Conservation (phyloP, 257 asterid genomes). For the Anisodus acutangulus region DNA sequence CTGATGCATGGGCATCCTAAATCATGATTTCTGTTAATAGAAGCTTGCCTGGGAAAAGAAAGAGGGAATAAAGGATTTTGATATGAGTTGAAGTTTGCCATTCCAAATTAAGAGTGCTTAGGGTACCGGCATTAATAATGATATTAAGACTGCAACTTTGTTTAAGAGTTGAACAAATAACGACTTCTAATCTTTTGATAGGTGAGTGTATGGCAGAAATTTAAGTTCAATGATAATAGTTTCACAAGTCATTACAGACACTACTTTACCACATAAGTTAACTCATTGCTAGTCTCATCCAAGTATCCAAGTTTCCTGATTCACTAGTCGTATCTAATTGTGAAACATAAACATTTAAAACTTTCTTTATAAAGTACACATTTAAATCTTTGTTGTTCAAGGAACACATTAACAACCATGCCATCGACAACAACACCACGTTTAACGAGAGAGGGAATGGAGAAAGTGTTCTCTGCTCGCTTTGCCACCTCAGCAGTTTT, state of each 20-base stretch:
- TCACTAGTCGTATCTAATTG: not conserved
- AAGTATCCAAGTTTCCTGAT: not conserved
- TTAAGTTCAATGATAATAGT: not conserved
- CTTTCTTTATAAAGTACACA: not conserved
- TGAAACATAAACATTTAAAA: not conserved
- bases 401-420: conserved; percentile 7
- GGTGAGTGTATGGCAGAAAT: not conserved
- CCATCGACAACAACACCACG: not conserved
- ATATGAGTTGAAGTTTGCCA: not conserved
- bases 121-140: not conserved
- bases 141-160: not conserved
- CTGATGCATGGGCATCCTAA: conserved; percentile 13
- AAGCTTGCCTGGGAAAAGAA: not conserved
- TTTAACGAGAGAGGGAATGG: not conserved
- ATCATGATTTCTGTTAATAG: conserved; percentile 8
- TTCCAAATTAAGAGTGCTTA: conserved; percentile 13
- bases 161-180: not conserved
- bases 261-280: conserved; percentile 9
- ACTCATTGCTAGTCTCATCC: not conserved
- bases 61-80: conserved; percentile 1
- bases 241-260: not conserved
- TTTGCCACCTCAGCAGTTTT: not conserved
- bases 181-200: not conserved
- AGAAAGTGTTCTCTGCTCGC: not conserved
- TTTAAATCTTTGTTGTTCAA: not conserved